These are phyloP conservation scores for Nematocida homosporus DNA, from an alignment of 371 early-diverging fungal genomes.

Conservation along the genomic window DNA sequence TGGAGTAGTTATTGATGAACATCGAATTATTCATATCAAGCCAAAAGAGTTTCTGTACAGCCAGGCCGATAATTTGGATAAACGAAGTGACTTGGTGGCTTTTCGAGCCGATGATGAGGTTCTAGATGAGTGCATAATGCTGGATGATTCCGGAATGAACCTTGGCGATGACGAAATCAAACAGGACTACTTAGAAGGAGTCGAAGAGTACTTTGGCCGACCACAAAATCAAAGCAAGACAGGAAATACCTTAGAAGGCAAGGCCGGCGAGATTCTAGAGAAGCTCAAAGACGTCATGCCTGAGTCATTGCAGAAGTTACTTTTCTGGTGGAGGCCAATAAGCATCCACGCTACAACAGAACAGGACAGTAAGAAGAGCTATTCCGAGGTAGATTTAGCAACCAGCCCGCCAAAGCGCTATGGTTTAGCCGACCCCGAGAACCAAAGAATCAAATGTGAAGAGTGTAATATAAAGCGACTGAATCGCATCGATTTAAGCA, in stretches of 20 bases:
- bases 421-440: not conserved
- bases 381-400: not conserved
- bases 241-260: not conserved
- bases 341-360: too few relatives aligned
- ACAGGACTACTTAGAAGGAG: conserved; percentile 13
- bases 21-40: conserved; percentile 51
- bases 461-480: too few relatives aligned
- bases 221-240: too few relatives aligned
- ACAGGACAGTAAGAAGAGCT: too few relatives aligned
- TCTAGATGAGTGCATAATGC: too few relatives aligned
- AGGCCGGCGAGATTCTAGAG: not conserved
- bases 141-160: too few relatives aligned
- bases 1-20: conserved; percentile 33
- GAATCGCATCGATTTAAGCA: too few relatives aligned
- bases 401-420: not conserved
- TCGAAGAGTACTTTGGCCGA: conserved; percentile 27
- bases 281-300: conserved; percentile 17
- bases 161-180: not conserved
- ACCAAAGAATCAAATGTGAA: too few relatives aligned
- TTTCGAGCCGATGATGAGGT: conserved; percentile 7
- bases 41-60: conserved; percentile 11
- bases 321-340: conserved; percentile 49
- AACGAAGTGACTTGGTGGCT: not conserved
- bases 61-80: not conserved
- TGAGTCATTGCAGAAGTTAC: not conserved